These are phyloP conservation scores for Keithomyces neogunnii DNA, from an alignment of 2,329 filamentous ascomycete species.

Conservation along the genomic window DNA sequence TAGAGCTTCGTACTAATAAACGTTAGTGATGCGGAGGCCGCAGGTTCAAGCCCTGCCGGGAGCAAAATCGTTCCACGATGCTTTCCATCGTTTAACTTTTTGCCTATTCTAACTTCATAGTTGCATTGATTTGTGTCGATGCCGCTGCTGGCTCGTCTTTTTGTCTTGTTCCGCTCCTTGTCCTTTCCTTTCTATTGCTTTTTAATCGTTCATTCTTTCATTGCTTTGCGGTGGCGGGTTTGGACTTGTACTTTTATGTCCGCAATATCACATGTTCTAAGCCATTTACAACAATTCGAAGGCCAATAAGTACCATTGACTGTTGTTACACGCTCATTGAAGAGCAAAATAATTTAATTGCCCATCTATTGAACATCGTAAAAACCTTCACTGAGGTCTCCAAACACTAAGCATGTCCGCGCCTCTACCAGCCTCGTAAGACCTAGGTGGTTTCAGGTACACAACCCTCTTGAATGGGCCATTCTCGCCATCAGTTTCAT, in stretches of 20 bases:
- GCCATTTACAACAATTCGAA: too few relatives aligned
- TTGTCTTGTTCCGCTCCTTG: neutral
- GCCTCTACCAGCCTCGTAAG: constrained; percentile 3
- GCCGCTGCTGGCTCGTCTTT: neutral
- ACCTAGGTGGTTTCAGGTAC: neutral
- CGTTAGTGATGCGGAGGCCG: constrained; percentile 13
- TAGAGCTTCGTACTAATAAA: constrained; percentile 16
- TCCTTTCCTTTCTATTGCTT: too few relatives aligned
- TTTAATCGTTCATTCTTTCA: too few relatives aligned
- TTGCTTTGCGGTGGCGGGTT: too few relatives aligned
- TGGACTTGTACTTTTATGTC: too few relatives aligned
- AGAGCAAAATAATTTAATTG: neutral
- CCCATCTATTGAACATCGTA: neutral
- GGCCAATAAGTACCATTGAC: too few relatives aligned
- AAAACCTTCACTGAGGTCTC: neutral
- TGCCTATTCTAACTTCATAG: neutral
- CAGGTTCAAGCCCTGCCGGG: constrained; percentile 14
- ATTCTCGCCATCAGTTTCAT: neutral
- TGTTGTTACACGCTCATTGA: too few relatives aligned
- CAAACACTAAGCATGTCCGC: constrained; percentile 4
- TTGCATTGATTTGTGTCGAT: neutral
- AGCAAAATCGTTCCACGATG: constrained; percentile 11
- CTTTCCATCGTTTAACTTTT: constrained; percentile 1
- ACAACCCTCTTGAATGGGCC: neutral
- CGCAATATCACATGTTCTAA: too few relatives aligned